Percentiles rank a stretch among this genome's conserved stretches.
Conservation (phyloP, 768 basidiomycete species). For the Piloderma croceum region DNA sequence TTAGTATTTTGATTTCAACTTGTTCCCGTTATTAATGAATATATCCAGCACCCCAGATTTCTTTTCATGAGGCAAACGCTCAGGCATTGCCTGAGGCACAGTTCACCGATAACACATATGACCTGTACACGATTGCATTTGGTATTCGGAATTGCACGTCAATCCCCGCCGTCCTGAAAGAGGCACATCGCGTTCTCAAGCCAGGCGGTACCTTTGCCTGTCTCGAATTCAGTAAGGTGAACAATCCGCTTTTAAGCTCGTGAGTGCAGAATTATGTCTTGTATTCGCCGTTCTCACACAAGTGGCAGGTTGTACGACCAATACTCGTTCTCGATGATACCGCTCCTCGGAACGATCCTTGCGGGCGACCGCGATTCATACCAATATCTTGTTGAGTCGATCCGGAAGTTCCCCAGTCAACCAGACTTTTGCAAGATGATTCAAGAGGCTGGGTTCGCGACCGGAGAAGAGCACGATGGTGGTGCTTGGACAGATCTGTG, state of each 20-base stretch:
- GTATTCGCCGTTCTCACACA: constrained; percentile 5
- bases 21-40: too few species aligned
- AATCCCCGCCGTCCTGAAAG: constrained; percentile 77
- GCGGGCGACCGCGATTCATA: constrained; percentile 93
- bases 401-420: constrained; percentile 88
- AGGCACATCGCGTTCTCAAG: constrained; percentile 91
- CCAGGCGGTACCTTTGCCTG: constrained; percentile 95
- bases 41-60: constrained; percentile 76
- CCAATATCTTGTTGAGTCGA: constrained; percentile 97
- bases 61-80: constrained; percentile 91
- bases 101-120: constrained; percentile 80
- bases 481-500: constrained; percentile 84
- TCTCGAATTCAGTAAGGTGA: constrained; percentile 92
- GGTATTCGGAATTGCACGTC: constrained; percentile 97
- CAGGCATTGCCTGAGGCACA: constrained; percentile 62
- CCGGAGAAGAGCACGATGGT: constrained; percentile 65
- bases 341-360: constrained; percentile 92
- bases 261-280: constrained; percentile 38
- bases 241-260: constrained; percentile 81
- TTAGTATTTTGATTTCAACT: constrained; percentile 34
- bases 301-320: constrained; percentile 76
- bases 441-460: constrained; percentile 74
- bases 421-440: constrained; percentile 88
- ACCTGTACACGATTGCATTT: constrained; percentile 97
- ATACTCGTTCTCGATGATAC: constrained; percentile 95